Conservation (phyloP, 2,329 filamentous ascomycete genomes). For the Talaromyces sp. region DNA sequence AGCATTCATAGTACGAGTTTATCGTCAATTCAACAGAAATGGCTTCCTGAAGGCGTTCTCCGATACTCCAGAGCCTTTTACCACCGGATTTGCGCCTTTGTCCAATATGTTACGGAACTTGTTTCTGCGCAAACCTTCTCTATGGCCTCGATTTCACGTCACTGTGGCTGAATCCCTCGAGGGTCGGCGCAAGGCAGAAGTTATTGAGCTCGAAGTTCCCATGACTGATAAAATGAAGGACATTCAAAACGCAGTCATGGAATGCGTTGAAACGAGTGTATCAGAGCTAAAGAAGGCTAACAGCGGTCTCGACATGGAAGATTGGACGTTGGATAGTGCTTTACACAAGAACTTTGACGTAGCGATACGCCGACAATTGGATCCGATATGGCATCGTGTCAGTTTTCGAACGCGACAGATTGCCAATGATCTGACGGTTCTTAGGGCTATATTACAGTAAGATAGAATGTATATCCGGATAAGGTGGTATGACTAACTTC, state of each 20-base stretch:
- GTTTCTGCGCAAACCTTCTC: constrained; percentile 79
- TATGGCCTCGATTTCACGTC: constrained; percentile 93
- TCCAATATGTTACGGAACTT: constrained; percentile 88
- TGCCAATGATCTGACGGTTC: constrained; percentile 78
- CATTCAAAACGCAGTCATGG: constrained; percentile 90
- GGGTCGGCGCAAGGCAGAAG: constrained; percentile 87
- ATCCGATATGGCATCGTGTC: constrained; percentile 95
- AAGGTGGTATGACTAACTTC: constrained; percentile 19
- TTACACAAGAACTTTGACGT: constrained; percentile 89
- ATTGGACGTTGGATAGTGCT: constrained; percentile 93
- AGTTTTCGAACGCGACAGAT: constrained; percentile 95
- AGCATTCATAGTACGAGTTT: constrained; percentile 91
- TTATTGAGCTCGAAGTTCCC: constrained; percentile 91
- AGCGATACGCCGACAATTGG: constrained; percentile 80
- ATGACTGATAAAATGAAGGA: constrained; percentile 94
- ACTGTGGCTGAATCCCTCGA: constrained; percentile 85
- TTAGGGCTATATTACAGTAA: constrained; percentile 76
- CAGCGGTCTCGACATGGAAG: constrained; percentile 85
- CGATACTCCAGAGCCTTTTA: constrained; percentile 87
- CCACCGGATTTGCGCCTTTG: constrained; percentile 80
- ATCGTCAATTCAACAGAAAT: constrained; percentile 86
- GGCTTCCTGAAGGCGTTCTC: constrained; percentile 97
- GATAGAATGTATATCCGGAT: constrained; percentile 18
- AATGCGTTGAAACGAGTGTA: constrained; percentile 94
- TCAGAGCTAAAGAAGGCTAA: constrained; percentile 90